Percentiles rank a stretch among this genome's conserved stretches.
These are phyloP conservation scores for Phaeomoniella chlamydospora DNA, from an alignment of 2,329 filamentous ascomycete species.

Conservation along the genomic window DNA sequence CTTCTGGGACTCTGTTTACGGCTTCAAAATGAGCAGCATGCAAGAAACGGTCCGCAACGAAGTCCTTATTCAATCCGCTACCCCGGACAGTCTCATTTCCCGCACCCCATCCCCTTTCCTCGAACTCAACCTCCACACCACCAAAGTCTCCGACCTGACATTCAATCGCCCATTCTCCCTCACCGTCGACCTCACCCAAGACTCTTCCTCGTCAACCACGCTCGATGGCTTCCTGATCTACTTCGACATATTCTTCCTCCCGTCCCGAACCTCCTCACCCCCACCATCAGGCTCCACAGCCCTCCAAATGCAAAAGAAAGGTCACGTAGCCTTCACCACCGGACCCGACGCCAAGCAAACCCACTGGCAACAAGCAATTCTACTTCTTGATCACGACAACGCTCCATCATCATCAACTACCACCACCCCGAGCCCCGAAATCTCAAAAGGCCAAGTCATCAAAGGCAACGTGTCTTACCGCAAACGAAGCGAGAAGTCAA, in stretches of 20 bases:
- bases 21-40: constrained; percentile 90
- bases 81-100: constrained; percentile 39
- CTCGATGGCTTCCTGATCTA: constrained; percentile 84
- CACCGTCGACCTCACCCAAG: constrained; percentile 28
- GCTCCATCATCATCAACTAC: constrained; percentile 21
- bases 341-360: constrained; percentile 63
- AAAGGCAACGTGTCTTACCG: constrained; percentile 56
- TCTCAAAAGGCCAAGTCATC: constrained; percentile 43
- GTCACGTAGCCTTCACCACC: constrained; percentile 69
- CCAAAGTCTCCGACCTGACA: constrained; percentile 55
- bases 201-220: constrained; percentile 22
- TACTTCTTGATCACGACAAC: constrained; percentile 48
- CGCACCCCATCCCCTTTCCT: constrained; percentile 50
- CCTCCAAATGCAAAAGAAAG: constrained; percentile 49
- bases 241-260: constrained; percentile 88
- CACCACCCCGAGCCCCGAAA: too few species aligned
- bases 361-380: constrained; percentile 79
- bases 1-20: constrained; percentile 89
- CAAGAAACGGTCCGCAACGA: constrained; percentile 68
- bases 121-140: constrained; percentile 61
- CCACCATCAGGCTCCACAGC: constrained; percentile 42
- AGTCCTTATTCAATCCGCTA: constrained; percentile 61
- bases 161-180: constrained; percentile 59
- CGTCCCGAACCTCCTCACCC: constrained; percentile 34
- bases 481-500: constrained; percentile 54